A percentile compares a stretch with the other conserved stretches of the same genome.
Conservation (phyloP, 352 stramenopile species). For the Pseudoperonospora humuli region DNA sequence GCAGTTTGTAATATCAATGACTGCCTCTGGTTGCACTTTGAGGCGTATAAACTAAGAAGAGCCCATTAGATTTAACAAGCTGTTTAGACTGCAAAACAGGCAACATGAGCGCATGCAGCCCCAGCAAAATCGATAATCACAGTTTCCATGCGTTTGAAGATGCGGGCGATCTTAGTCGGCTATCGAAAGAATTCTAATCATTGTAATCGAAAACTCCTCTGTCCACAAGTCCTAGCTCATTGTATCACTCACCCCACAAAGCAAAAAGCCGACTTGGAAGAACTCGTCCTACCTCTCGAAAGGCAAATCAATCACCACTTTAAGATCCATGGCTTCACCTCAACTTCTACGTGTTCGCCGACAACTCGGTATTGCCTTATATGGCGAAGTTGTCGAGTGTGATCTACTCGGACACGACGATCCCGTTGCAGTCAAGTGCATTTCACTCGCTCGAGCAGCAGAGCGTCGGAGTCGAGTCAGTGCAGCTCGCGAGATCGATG, state of each 20-base stretch:
- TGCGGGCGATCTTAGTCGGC: neutral
- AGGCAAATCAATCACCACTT: neutral
- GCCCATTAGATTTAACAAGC: neutral
- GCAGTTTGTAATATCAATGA: neutral
- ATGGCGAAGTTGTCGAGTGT: constrained; percentile 28
- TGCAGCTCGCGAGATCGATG: constrained; percentile 15
- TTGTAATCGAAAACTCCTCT: too few relatives aligned
- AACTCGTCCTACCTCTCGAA: neutral
- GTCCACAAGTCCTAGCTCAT: neutral
- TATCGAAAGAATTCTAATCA: neutral
- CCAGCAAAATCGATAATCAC: neutral
- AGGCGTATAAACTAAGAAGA: neutral
- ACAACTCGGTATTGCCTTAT: constrained; percentile 14
- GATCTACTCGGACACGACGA: constrained; percentile 6
- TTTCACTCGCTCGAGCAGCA: constrained; percentile 9
- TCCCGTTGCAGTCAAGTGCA: constrained; percentile 25
- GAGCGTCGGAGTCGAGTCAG: constrained; percentile 1
- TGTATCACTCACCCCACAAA: neutral
- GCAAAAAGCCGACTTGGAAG: neutral
- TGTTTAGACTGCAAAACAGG: neutral
- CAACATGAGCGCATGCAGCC: neutral
- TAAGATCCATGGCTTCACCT: neutral
- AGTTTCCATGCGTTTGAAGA: neutral
- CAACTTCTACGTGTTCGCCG: constrained; percentile 11
- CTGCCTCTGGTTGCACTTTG: neutral